phyloP scores from a whole-genome alignment of 2,329 filamentous ascomycete genomes.

The Neocucurbitaria cava region DNA sequence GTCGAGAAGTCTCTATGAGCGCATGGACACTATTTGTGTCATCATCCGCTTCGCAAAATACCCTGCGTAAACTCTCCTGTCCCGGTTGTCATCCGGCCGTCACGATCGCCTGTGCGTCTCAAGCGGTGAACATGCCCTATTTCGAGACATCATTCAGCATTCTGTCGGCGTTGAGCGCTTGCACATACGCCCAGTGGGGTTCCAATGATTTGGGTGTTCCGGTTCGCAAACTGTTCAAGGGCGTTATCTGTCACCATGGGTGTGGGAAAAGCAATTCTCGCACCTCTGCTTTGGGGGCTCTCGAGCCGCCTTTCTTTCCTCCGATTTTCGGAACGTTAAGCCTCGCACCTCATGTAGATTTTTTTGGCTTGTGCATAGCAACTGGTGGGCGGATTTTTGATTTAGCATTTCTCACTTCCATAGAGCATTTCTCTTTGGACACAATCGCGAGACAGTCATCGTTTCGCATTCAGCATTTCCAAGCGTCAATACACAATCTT shows the following conservation, averaged over 20 bases:
- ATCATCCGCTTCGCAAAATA: not conserved
- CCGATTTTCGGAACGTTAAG: not conserved
- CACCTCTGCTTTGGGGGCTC: constrained; percentile 2
- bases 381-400: constrained; percentile 9
- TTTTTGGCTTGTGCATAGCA: constrained; percentile 18
- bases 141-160: constrained; percentile 24
- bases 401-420: constrained; percentile 3
- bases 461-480: not conserved
- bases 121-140: constrained; percentile 11
- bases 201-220: constrained; percentile 11
- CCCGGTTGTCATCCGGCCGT: not conserved
- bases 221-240: constrained; percentile 6
- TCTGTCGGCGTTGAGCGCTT: constrained; percentile 34
- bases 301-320: not conserved
- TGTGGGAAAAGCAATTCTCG: constrained; percentile 23
- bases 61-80: not conserved
- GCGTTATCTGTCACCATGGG: constrained; percentile 21
- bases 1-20: constrained; percentile 48
- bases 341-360: constrained; percentile 14
- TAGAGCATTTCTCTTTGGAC: not conserved
- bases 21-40: not conserved
- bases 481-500: not conserved
- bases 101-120: constrained; percentile 1
- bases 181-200: constrained; percentile 33
- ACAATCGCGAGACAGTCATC: not conserved